A percentile compares a stretch with the other conserved stretches of the same genome.
phyloP scores from a whole-genome alignment of 768 basidiomycete species.

The Termitomyces sp. region DNA sequence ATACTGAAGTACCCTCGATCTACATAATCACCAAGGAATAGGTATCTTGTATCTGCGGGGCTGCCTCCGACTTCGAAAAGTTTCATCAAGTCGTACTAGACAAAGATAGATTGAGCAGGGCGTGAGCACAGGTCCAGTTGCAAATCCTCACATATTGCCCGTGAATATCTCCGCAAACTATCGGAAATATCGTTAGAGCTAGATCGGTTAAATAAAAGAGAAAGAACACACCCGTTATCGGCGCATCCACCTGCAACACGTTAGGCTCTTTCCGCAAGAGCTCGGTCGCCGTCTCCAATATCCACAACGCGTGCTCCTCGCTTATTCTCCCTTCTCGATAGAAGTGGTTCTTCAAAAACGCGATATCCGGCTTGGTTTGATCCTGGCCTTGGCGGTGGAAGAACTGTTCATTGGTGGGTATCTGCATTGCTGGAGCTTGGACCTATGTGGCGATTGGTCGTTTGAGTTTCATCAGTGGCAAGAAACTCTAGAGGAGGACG shows the following conservation, averaged over 20 bases:
- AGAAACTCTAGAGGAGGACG: neutral
- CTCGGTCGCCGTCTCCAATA: constrained; percentile 84
- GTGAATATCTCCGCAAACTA: constrained; percentile 97
- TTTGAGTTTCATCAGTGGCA: neutral
- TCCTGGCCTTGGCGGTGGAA: constrained; percentile 71
- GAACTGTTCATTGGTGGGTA: constrained; percentile 93
- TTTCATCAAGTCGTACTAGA: constrained; percentile 91
- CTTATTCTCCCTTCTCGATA: constrained; percentile 93
- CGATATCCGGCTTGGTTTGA: constrained; percentile 88
- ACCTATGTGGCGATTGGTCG: constrained; percentile 49
- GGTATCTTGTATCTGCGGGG: constrained; percentile 89
- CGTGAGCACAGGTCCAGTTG: neutral
- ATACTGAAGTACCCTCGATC: constrained; percentile 94
- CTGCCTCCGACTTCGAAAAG: constrained; percentile 92
- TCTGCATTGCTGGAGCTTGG: constrained; percentile 93
- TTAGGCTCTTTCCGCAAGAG: constrained; percentile 84
- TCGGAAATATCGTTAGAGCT: neutral
- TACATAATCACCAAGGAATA: constrained; percentile 92
- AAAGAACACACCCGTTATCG: constrained; percentile 79
- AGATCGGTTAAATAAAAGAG: neutral
- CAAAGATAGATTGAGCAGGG: constrained; percentile 5
- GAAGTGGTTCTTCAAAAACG: constrained; percentile 98
- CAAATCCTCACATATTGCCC: constrained; percentile 88
- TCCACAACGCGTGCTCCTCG: constrained; percentile 94
- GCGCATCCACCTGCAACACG: constrained; percentile 91